Conservation (phyloP, 495 filamentous ascomycete species). For the Lasiosphaeria miniovina region DNA sequence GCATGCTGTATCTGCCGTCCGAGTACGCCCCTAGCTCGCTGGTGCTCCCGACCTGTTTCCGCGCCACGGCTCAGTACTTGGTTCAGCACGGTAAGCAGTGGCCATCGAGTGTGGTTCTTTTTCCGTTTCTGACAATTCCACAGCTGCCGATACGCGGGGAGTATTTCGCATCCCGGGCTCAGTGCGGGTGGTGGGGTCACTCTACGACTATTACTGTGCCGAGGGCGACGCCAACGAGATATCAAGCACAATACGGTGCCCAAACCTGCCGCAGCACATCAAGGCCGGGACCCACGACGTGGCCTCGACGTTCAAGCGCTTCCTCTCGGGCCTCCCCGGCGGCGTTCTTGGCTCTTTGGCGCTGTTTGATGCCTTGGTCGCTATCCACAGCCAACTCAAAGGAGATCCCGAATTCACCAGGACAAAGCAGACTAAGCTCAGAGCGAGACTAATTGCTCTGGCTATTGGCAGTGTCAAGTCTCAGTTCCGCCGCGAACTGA, state of each 20-base stretch:
- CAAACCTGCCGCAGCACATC: slow-evolving; percentile 55
- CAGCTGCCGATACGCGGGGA: slow-evolving; percentile 50
- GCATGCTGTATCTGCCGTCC: slow-evolving; percentile 60
- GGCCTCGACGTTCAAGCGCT: slow-evolving; percentile 66
- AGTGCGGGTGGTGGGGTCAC: slow-evolving; percentile 47
- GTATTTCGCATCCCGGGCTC: slow-evolving; percentile 67
- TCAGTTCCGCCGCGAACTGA: slow-evolving; percentile 57
- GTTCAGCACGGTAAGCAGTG: slow-evolving; percentile 57
- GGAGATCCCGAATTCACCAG: slow-evolving; percentile 46
- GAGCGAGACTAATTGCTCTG: slow-evolving; percentile 62
- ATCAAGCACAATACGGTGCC: slow-evolving; percentile 51
- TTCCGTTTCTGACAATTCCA: slow-evolving; percentile 19
- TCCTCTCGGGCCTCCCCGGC: slow-evolving; percentile 67
- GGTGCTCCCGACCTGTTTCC: slow-evolving; percentile 70
- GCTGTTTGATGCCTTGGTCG: slow-evolving; percentile 63
- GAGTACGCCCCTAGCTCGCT: slow-evolving; percentile 64
- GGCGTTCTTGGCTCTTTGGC: slow-evolving; percentile 68
- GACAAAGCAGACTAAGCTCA: slow-evolving; percentile 51
- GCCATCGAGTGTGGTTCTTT: background rate
- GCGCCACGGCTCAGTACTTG: slow-evolving; percentile 65
- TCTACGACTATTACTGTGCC: slow-evolving; percentile 63
- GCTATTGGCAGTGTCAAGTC: slow-evolving; percentile 55
- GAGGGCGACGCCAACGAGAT: slow-evolving; percentile 47
- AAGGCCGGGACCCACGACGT: slow-evolving; percentile 62
- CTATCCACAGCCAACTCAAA: slow-evolving; percentile 56